Conservation (phyloP, 2,329 filamentous ascomycete species). For the Sclerotiophoma versabilis region DNA sequence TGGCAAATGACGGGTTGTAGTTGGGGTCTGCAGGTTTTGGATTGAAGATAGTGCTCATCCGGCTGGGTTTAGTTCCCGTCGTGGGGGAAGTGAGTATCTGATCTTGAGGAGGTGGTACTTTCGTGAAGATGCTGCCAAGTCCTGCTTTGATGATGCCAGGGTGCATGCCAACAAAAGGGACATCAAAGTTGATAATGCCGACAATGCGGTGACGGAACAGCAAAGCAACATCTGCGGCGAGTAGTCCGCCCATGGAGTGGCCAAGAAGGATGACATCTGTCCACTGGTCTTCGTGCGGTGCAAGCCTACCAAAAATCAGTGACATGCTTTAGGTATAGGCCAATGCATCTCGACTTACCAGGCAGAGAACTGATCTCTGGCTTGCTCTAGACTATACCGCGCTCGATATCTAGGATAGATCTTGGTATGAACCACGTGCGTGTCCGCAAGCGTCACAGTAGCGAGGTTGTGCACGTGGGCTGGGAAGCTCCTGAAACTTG, state of each 20-base stretch:
- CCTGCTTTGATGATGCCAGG: slow-evolving; percentile 86
- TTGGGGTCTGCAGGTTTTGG: slow-evolving; percentile 61
- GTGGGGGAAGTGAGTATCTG: slow-evolving; percentile 21
- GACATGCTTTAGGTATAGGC: neutral
- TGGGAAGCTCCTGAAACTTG: slow-evolving; percentile 86
- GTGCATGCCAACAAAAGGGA: slow-evolving; percentile 87
- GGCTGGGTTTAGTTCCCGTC: slow-evolving; percentile 33
- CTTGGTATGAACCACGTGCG: slow-evolving; percentile 85
- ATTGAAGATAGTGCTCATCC: slow-evolving; percentile 48
- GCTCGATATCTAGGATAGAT: slow-evolving; percentile 83
- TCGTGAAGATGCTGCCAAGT: slow-evolving; percentile 76
- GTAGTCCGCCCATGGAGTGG: slow-evolving; percentile 87
- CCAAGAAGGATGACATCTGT: slow-evolving; percentile 85
- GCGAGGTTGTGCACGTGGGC: slow-evolving; percentile 83
- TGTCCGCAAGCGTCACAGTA: slow-evolving; percentile 69
- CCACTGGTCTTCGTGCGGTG: slow-evolving; percentile 73
- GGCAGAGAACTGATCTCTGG: slow-evolving; percentile 80
- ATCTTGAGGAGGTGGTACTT: slow-evolving; percentile 46
- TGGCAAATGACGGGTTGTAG: slow-evolving; percentile 78
- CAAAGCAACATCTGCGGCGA: slow-evolving; percentile 80
- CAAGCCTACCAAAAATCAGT: slow-evolving; percentile 61
- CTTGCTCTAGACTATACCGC: slow-evolving; percentile 73
- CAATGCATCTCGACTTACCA: slow-evolving; percentile 61
- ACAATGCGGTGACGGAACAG: slow-evolving; percentile 79
- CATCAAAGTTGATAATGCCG: slow-evolving; percentile 82